These are phyloP conservation scores for Hypoxylon lenormandii DNA, from an alignment of 495 filamentous ascomycete species.

Conservation along the genomic window DNA sequence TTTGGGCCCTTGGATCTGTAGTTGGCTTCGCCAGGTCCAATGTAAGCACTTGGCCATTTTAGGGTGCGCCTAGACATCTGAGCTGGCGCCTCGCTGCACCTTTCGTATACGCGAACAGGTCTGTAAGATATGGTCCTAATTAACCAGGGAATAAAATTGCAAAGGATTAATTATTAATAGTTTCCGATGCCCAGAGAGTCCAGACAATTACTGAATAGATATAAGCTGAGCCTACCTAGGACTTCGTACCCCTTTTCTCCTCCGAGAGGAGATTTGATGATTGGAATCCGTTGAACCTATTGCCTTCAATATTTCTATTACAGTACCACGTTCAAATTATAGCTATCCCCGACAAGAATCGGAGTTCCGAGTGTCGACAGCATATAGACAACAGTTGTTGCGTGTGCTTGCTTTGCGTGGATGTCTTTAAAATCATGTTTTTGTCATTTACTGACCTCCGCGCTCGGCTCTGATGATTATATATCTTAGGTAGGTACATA, in stretches of 20 bases:
- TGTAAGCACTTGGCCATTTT: too few relatives aligned
- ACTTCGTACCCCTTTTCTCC: too few relatives aligned
- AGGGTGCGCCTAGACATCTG: too few relatives aligned
- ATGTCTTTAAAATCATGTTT: neutral
- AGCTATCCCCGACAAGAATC: slow-evolving; percentile 22
- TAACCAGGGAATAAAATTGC: neutral
- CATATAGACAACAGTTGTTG: neutral
- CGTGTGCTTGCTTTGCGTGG: neutral
- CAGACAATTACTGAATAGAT: neutral
- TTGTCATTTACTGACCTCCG: neutral
- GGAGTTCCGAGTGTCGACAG: slow-evolving; percentile 10
- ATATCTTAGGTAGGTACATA: neutral
- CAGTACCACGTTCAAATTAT: neutral
- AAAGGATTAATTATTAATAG: neutral
- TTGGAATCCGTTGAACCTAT: neutral
- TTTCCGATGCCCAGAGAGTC: neutral
- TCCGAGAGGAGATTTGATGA: neutral
- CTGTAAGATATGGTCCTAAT: neutral
- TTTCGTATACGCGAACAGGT: slow-evolving; percentile 4
- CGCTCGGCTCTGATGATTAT: neutral
- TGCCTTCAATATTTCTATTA: neutral
- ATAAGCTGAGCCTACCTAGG: neutral
- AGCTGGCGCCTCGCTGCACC: slow-evolving; percentile 1
- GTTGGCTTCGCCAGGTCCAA: too few relatives aligned
- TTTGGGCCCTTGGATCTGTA: too few relatives aligned